phyloP scores from a whole-genome alignment of 192 early-diverging fungal species.

The Podila epigama region DNA sequence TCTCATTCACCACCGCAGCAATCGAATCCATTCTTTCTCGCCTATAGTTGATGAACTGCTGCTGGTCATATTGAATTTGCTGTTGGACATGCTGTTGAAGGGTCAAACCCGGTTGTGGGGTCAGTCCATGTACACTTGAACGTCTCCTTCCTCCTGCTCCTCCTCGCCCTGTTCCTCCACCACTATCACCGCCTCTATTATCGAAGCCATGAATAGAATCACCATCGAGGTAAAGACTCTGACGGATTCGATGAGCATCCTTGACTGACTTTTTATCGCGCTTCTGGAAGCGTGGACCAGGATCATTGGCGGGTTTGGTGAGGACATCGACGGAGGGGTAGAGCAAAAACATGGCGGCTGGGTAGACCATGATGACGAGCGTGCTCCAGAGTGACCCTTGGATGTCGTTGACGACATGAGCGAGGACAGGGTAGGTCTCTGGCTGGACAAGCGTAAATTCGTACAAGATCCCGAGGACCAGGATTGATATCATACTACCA shows the following conservation, averaged over 20 bases:
- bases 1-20: conserved; percentile 26
- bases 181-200: not conserved
- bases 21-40: conserved; percentile 40
- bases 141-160: not conserved
- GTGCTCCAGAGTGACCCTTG: conserved; percentile 31
- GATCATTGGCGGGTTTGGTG: conserved; percentile 35
- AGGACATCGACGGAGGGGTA: conserved; percentile 39
- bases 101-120: conserved; percentile 1
- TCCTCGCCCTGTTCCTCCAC: too few relatives aligned
- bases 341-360: conserved; percentile 42
- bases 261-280: conserved; percentile 29
- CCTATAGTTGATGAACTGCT: conserved; percentile 11
- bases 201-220: conserved; percentile 12
- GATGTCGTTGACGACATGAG: conserved; percentile 24
- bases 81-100: conserved; percentile 7
- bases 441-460: not conserved
- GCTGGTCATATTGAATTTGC: conserved; percentile 7
- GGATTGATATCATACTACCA: conserved; percentile 22
- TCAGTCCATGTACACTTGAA: conserved; percentile 34
- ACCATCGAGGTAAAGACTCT: conserved; percentile 27
- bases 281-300: conserved; percentile 22
- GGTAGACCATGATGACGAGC: conserved; percentile 27
- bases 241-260: conserved; percentile 28
- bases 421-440: conserved; percentile 3
- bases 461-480: conserved; percentile 26